Evolutionary conservation across 441 rosid genomes (phyloP).

Genomic region (Corymbia calophylla): DNA sequence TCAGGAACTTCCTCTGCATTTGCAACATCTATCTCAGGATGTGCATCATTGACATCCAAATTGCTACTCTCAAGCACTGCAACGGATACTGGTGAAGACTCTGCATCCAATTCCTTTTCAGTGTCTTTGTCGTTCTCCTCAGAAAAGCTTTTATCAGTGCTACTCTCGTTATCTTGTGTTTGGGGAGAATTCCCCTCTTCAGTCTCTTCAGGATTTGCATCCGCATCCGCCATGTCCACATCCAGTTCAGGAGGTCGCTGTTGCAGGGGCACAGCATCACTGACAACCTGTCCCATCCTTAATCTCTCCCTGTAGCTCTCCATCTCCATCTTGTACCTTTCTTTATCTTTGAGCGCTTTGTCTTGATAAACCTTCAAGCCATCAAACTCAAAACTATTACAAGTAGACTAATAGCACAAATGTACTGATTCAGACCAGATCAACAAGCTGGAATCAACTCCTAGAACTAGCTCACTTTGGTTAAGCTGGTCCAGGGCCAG

Average conservation of each 20-base stretch:
- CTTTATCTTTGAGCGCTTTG: constrained; percentile 76
- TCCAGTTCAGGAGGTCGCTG: constrained; percentile 56
- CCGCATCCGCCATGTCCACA: constrained; percentile 32
- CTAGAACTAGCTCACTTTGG: not conserved
- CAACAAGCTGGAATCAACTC: not conserved
- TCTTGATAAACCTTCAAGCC: constrained; percentile 67
- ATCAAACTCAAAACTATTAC: not conserved
- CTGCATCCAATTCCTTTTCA: constrained; percentile 35
- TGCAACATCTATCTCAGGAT: constrained; percentile 9
- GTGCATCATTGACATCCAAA: constrained; percentile 6
- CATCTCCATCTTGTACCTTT: constrained; percentile 85
- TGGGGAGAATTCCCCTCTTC: constrained; percentile 48
- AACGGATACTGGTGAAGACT: constrained; percentile 9
- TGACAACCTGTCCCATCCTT: constrained; percentile 46
- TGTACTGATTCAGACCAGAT: not conserved
- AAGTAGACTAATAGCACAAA: not conserved
- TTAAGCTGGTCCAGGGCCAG: not conserved
- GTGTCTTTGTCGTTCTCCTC: constrained; percentile 39
- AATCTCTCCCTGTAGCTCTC: constrained; percentile 69
- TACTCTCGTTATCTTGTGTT: constrained; percentile 28
- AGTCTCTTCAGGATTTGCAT: constrained; percentile 30
- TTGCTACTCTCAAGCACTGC: constrained; percentile 9
- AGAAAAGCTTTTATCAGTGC: constrained; percentile 41
- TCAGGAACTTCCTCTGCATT: constrained; percentile 1
- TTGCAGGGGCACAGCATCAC: constrained; percentile 66